Percentiles rank a stretch among this genome's conserved stretches.
Evolutionary conservation across 2,329 filamentous ascomycete genomes (phyloP).

Genomic region (Metarhizium brunneum): DNA sequence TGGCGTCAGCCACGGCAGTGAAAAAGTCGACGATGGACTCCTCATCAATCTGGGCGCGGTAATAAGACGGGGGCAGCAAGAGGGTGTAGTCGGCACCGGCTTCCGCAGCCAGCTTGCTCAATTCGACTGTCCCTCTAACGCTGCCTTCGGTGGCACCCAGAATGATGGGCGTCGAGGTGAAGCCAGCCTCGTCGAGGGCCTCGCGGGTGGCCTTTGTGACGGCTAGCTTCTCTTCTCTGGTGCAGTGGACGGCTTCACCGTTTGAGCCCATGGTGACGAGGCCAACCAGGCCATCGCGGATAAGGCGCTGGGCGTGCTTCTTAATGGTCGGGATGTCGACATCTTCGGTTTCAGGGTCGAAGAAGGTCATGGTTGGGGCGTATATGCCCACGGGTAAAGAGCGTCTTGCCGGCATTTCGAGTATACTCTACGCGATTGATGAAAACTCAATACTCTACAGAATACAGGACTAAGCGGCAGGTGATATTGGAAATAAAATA

Average conservation of each 20-base stretch:
- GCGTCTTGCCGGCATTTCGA: slow-evolving; percentile 1
- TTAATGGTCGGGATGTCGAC: slow-evolving; percentile 73
- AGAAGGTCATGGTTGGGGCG: slow-evolving; percentile 85
- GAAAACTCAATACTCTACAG: not conserved
- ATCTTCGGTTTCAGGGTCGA: slow-evolving; percentile 74
- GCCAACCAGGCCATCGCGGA: slow-evolving; percentile 67
- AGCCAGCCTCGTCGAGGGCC: slow-evolving; percentile 74
- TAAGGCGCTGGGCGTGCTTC: slow-evolving; percentile 70
- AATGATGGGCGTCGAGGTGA: slow-evolving; percentile 66
- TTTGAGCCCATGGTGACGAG: slow-evolving; percentile 86
- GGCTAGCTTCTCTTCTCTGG: slow-evolving; percentile 63
- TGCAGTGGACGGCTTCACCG: slow-evolving; percentile 80
- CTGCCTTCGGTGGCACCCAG: slow-evolving; percentile 75
- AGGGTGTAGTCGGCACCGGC: slow-evolving; percentile 75
- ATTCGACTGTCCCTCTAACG: slow-evolving; percentile 69
- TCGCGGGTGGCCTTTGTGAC: slow-evolving; percentile 72
- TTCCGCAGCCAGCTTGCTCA: slow-evolving; percentile 55
- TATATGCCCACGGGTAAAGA: slow-evolving; percentile 71
- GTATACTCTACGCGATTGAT: not conserved
- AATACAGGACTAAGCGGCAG: not conserved
- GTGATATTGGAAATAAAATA: no score
- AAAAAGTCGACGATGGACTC: slow-evolving; percentile 66
- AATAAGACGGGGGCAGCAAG: slow-evolving; percentile 75
- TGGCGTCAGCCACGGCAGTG: slow-evolving; percentile 63
- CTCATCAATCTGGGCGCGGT: slow-evolving; percentile 67